Evolutionary conservation across 495 filamentous ascomycete species (phyloP), one percentile per base, ranked within the genome.

Genomic region (Neurospora terricola): DNA sequence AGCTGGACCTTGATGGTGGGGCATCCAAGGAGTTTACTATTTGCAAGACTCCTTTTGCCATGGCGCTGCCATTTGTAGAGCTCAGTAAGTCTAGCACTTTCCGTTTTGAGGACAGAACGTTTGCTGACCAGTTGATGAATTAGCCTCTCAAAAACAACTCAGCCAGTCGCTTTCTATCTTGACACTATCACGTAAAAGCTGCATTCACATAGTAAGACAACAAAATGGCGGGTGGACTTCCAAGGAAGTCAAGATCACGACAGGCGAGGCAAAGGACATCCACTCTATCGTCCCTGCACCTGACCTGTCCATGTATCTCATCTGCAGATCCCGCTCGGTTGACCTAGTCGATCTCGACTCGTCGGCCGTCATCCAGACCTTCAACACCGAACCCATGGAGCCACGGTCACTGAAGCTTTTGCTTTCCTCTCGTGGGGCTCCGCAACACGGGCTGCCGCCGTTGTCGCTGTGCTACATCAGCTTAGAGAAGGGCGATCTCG

Each of bases 321-420:
- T 86, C 37, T 82, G 85, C 39, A 84, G 86, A 30, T 74, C 80
- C 11, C 78, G 81, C 38, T 81, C 83, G 2, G 85, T 88, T 21
- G 87, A 88, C 69, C 79, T 91, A 4, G 81, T 90, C 48, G 85
- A 89, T 75, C 77, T 88, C 1, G 76, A 83, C 30, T 84, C 82
- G 36, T 83, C 83, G 9, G 81, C 77, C 21, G 78, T 89, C 37
- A 82, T 90, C 43, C 84, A 89, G 74, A 86, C 84, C 8, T 88
- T 92, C 69, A 71, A 77, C 42, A 90, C 88, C 2, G 86, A 87
- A 30, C 82, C 84, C 27, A 87, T 90, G 75, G 85, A 87, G 39
- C 83, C 83, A 11, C 82, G 83, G 11, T 85, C 87, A 0, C 76
- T 90, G 16, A 83, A 83, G 69, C 87, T 62, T 30, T 5, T 83